A percentile compares a stretch with the other conserved stretches of the same genome.
Conservation (phyloP, 2,329 filamentous ascomycete genomes). For the Trichoderma sp. region DNA sequence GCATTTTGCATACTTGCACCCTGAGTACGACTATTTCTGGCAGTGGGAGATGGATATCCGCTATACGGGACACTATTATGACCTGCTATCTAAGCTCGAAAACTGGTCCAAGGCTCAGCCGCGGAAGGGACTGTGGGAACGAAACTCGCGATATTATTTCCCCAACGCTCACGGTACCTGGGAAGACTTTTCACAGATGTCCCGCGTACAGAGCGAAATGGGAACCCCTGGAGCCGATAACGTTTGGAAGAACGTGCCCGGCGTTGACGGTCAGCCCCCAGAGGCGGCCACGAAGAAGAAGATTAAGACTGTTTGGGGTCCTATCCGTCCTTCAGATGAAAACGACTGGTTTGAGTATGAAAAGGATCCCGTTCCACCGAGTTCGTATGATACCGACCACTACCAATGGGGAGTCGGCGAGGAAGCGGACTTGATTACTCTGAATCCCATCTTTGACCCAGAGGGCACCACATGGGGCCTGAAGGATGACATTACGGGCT, state of each 20-base stretch:
- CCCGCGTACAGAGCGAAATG: slow-evolving; percentile 71
- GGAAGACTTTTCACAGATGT: slow-evolving; percentile 74
- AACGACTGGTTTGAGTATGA: slow-evolving; percentile 70
- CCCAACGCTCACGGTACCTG: slow-evolving; percentile 73
- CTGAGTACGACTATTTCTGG: slow-evolving; percentile 90
- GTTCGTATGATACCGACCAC: slow-evolving; percentile 69
- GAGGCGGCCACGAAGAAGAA: slow-evolving; percentile 36
- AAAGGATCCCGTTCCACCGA: slow-evolving; percentile 71
- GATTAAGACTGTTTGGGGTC: slow-evolving; percentile 78
- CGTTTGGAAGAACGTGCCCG: slow-evolving; percentile 57
- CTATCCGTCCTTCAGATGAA: slow-evolving; percentile 64
- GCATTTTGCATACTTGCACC: slow-evolving; percentile 83
- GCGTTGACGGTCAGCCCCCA: slow-evolving; percentile 39
- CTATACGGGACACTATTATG: slow-evolving; percentile 84
- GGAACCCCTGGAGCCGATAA: slow-evolving; percentile 64
- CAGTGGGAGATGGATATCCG: slow-evolving; percentile 94
- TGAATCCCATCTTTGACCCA: slow-evolving; percentile 90
- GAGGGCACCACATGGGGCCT: slow-evolving; percentile 82
- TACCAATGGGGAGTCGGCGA: slow-evolving; percentile 87
- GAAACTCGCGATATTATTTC: slow-evolving; percentile 74
- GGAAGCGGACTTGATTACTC: slow-evolving; percentile 85
- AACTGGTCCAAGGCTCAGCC: slow-evolving; percentile 71
- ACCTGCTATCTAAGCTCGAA: slow-evolving; percentile 66
- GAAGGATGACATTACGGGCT: slow-evolving; percentile 78
- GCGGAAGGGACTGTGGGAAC: slow-evolving; percentile 77